A percentile compares a stretch with the other conserved stretches of the same genome.
Evolutionary conservation across 176 grass and related monocot genomes (phyloP).

Genomic region (Oryza brachyantha): DNA sequence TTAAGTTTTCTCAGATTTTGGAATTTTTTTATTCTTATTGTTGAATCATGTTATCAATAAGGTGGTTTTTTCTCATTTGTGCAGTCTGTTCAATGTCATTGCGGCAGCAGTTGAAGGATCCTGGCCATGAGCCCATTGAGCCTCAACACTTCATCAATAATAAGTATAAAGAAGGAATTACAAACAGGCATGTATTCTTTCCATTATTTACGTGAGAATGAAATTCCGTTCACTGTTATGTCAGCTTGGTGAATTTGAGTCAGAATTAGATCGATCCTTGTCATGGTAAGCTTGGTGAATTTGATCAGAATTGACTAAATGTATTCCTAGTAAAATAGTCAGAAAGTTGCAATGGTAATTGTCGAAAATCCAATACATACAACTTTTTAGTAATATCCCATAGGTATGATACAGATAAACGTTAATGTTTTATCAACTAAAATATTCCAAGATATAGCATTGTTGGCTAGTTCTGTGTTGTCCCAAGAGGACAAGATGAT

Average conservation of each 20-base stretch:
- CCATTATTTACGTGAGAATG: slow-evolving; percentile 8
- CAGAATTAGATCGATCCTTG: not conserved
- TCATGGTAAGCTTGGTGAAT: no score
- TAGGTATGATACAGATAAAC: no score
- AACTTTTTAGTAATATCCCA: no score
- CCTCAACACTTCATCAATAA: slow-evolving; percentile 95
- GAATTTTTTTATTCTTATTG: slow-evolving; percentile 15
- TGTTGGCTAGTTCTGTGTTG: not conserved
- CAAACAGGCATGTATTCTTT: slow-evolving; percentile 76
- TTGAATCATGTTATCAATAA: slow-evolving; percentile 15
- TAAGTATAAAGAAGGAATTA: slow-evolving; percentile 64
- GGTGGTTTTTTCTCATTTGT: slow-evolving; percentile 23
- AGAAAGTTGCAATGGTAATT: not conserved
- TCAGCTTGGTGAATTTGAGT: not conserved
- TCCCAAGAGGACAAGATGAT: not conserved
- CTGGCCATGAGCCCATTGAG: slow-evolving; percentile 71
- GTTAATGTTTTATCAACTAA: no score
- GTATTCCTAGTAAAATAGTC: not conserved
- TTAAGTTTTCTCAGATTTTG: slow-evolving; percentile 1
- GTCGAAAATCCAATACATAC: no score
- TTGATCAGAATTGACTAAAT: no score
- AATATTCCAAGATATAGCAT: not conserved
- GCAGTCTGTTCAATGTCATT: slow-evolving; percentile 89
- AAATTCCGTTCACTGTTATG: not conserved
- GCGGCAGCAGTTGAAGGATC: slow-evolving; percentile 97